Percentiles rank a stretch among this genome's conserved stretches.
phyloP scores from a whole-genome alignment of 257 asterid genomes.

The Lantana camara region DNA sequence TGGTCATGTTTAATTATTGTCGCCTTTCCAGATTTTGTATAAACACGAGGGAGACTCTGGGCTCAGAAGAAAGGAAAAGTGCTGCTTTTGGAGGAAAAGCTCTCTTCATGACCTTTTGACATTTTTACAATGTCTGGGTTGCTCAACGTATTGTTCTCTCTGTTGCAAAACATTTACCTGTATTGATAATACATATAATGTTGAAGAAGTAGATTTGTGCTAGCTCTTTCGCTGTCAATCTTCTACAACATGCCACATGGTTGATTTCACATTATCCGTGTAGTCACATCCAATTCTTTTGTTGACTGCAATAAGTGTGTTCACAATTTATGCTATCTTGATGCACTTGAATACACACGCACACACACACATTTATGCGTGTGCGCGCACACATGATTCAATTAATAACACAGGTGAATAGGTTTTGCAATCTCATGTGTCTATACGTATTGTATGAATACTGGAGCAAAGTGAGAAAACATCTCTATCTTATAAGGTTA shows the following conservation, averaged over 20 bases:
- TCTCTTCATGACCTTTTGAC: conserved; percentile 75
- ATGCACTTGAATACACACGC: not conserved
- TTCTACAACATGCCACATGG: conserved; percentile 10
- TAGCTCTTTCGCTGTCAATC: conserved; percentile 21
- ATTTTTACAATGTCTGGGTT: conserved; percentile 84
- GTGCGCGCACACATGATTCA: not conserved
- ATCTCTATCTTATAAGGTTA: not conserved
- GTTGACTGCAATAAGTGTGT: not conserved
- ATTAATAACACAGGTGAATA: not conserved
- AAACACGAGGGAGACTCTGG: conserved; percentile 35
- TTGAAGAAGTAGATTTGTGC: conserved; percentile 19
- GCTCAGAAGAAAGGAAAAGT: conserved; percentile 46
- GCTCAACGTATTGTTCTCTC: conserved; percentile 68
- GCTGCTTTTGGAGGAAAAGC: conserved; percentile 48
- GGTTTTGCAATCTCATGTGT: conserved; percentile 20
- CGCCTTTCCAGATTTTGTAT: conserved; percentile 28
- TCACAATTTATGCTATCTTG: not conserved
- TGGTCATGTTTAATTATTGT: not conserved
- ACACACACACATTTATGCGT: not conserved
- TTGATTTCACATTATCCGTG: not conserved
- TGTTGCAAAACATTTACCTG: conserved; percentile 15
- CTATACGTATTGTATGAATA: conserved; percentile 11
- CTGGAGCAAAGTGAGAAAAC: not conserved
- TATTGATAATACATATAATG: conserved; percentile 22
- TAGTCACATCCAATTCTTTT: not conserved